These are phyloP conservation scores for Calonectria hawksworthii DNA, from an alignment of 2,329 filamentous ascomycete genomes.

Conservation along the genomic window DNA sequence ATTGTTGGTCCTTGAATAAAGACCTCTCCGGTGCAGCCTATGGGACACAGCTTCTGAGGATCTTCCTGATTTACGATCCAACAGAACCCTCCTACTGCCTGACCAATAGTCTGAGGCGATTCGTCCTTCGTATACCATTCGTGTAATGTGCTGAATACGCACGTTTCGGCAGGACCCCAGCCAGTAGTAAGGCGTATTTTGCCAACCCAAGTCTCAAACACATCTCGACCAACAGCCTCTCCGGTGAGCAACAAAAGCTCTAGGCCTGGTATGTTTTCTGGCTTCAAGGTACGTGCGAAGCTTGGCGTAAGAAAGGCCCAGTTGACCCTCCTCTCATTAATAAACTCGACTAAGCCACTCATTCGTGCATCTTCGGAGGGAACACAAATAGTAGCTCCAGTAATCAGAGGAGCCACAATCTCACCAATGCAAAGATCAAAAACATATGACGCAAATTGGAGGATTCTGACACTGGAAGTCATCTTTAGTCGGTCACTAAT, in stretches of 20 bases:
- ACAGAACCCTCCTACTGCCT: not conserved
- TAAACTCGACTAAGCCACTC: not conserved
- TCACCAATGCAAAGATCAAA: slow-evolving; percentile 22
- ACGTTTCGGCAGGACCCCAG: not conserved
- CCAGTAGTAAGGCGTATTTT: slow-evolving; percentile 3
- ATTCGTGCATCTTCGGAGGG: slow-evolving; percentile 9
- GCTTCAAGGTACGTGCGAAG: not conserved
- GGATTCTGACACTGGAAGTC: slow-evolving; percentile 20
- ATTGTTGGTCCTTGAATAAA: slow-evolving; percentile 32
- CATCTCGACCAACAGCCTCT: not conserved
- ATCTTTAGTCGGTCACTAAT: not conserved
- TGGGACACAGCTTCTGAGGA: slow-evolving; percentile 12
- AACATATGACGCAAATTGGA: slow-evolving; percentile 29
- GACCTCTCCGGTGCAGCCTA: slow-evolving; percentile 44
- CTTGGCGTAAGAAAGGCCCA: not conserved
- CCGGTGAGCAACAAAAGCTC: slow-evolving; percentile 21
- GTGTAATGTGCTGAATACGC: not conserved
- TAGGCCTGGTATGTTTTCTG: not conserved
- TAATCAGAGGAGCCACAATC: slow-evolving; percentile 20
- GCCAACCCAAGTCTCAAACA: slow-evolving; percentile 28
- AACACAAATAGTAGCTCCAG: slow-evolving; percentile 26
- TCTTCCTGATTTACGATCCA: not conserved
- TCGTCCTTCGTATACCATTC: not conserved
- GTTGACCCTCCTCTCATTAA: not conserved
- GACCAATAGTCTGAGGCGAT: not conserved